A percentile compares a stretch with the other conserved stretches of the same genome.
Evolutionary conservation across 768 basidiomycete species (phyloP).

Genomic region (Rhodotorula taiwanensis): DNA sequence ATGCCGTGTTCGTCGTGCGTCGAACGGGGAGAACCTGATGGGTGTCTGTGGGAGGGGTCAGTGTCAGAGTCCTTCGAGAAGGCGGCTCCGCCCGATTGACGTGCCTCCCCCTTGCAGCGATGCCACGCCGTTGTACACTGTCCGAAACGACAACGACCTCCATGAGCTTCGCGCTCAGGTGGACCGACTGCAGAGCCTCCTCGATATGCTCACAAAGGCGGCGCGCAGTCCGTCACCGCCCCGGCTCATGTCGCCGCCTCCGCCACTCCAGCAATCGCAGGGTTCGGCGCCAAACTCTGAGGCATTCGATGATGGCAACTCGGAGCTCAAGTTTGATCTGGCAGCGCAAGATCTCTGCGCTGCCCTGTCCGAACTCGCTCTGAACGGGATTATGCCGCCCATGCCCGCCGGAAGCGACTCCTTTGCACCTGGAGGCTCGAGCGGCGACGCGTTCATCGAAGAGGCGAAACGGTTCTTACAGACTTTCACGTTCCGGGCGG

Average conservation of each 20-base stretch:
- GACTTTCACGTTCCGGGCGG: neutral
- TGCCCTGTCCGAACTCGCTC: conserved; percentile 16
- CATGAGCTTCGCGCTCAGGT: conserved; percentile 23
- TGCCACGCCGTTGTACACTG: conserved; percentile 13
- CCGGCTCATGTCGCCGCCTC: too few relatives aligned
- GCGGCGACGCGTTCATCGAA: conserved; percentile 13
- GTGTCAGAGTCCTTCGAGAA: neutral
- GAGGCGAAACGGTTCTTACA: conserved; percentile 15
- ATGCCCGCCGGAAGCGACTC: conserved; percentile 6
- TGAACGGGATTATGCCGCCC: conserved; percentile 8
- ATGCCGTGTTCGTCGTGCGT: conserved; percentile 29
- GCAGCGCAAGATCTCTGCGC: conserved; percentile 16
- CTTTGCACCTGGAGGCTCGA: neutral
- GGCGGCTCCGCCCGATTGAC: too few relatives aligned
- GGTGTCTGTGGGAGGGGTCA: conserved; percentile 31
- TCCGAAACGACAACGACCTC: conserved; percentile 11
- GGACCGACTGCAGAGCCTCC: too few relatives aligned
- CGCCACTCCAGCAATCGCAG: too few relatives aligned
- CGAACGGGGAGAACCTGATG: conserved; percentile 10
- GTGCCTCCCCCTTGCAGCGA: neutral
- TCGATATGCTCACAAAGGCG: too few relatives aligned
- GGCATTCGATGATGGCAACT: too few relatives aligned
- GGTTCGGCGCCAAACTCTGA: too few relatives aligned
- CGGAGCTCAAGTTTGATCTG: conserved; percentile 13
- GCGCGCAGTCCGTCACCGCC: too few relatives aligned